Evolutionary conservation across 192 early-diverging fungal genomes (phyloP), one percentile per base, ranked within the genome.

Genomic region (Pilobolus umbonatus): DNA sequence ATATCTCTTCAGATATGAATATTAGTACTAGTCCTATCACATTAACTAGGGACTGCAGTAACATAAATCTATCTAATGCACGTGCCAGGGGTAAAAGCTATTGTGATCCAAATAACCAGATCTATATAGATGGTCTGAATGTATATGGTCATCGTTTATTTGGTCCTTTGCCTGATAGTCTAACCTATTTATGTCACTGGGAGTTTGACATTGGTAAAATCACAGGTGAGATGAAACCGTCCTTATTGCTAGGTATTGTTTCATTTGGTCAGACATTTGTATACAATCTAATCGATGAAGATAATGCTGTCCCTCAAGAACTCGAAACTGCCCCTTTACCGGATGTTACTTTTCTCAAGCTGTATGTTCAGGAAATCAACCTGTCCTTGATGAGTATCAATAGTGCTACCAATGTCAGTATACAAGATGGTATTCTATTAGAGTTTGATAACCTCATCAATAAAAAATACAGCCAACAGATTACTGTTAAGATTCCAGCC

Each of bases 171-270:
- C 89, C 89, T 14, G 78, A 80, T 34, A 81, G 64, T 15, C 56
- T 73, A 2, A 81, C 81, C 4, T 92, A 88, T 65, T 81, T 86
- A 6, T 77, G 78, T 28, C 84, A 88, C 65, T 88, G 85, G 82
- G 76, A 79, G 10, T 64, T 89, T 29, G 74, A 78, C 47, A 60
- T 82, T 31, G 84, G 83, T 15, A 62, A 68, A 26, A 81, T 92
- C 15, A 68, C 65, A 29, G 89, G 88, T 26, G 79, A 88, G 38
- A 68, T 91, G 22, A 81, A 76, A 44, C 83, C 85, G 0, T 68
- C 77, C 1, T 85, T 87, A 57, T 50, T 87, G 10, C 53, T 78
- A 1, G 82, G 80, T 19, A 57, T 80, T 2, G 43, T 59, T 0
- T 68, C 73, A 6, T 81, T 84, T 48, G 63, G 80, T 15, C 78